phyloP scores from a whole-genome alignment of 116 monocot genomes.

The Iris pallida region DNA sequence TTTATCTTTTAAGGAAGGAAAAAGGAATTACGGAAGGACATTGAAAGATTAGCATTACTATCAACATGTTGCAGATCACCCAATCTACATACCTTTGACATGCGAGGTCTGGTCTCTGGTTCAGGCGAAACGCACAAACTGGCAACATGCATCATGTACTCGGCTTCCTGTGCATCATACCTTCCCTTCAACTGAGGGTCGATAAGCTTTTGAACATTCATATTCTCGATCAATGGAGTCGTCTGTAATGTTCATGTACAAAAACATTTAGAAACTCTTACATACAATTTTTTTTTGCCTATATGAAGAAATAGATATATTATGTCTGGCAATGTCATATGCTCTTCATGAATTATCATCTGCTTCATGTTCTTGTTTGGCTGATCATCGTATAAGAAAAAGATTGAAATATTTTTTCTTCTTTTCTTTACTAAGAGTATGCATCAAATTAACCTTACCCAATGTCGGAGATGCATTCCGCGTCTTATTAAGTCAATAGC shows the following conservation, averaged over 20 bases:
- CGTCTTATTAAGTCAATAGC: conserved; percentile 10
- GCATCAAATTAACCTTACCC: conserved; percentile 5
- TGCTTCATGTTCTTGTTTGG: too few relatives aligned
- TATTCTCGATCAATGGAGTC: conserved; percentile 5
- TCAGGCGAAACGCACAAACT: conserved; percentile 7
- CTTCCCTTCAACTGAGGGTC: conserved; percentile 11
- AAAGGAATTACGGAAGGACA: neutral
- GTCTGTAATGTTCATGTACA: neutral
- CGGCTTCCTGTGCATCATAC: neutral
- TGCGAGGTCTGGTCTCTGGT: conserved; percentile 19
- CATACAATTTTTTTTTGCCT: neutral
- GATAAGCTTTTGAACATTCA: neutral
- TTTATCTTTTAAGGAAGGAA: neutral
- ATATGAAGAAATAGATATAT: too few relatives aligned
- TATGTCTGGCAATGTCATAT: too few relatives aligned
- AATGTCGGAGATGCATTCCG: conserved; percentile 3
- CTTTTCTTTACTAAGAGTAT: neutral
- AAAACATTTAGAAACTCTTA: neutral
- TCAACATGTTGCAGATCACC: too few relatives aligned
- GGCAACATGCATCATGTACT: conserved; percentile 12
- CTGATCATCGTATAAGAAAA: too few relatives aligned
- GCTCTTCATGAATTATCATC: too few relatives aligned
- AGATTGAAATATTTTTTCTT: too few relatives aligned
- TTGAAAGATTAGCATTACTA: too few relatives aligned
- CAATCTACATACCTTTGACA: conserved; percentile 13